A percentile compares a stretch with the other conserved stretches of the same genome.
phyloP scores from a whole-genome alignment of 257 asterid genomes.

The Leonotis leonurus region DNA sequence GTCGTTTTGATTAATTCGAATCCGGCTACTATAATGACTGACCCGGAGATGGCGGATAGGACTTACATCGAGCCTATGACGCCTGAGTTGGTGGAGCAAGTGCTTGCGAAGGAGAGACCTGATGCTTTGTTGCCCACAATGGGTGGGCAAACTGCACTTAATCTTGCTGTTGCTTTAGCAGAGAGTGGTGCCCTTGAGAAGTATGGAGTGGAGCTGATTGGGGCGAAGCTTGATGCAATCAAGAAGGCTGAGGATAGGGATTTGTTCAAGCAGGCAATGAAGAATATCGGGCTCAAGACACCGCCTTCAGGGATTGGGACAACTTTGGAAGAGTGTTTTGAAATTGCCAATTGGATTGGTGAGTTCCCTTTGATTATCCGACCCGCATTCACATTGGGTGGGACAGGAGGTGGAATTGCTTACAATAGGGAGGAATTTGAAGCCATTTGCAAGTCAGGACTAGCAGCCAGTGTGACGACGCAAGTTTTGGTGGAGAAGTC shows the following conservation, averaged over 20 bases:
- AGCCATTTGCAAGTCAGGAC: conserved; percentile 87
- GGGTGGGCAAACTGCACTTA: conserved; percentile 99
- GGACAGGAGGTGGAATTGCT: conserved; percentile 98
- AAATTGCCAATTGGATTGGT: conserved; percentile 72
- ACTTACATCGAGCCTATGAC: conserved; percentile 99
- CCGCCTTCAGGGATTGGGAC: conserved; percentile 97
- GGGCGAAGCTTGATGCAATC: conserved; percentile 91
- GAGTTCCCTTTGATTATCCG: conserved; percentile 92
- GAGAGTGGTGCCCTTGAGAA: conserved; percentile 92
- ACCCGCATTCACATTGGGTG: conserved; percentile 94
- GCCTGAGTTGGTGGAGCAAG: conserved; percentile 91
- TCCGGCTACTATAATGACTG: conserved; percentile 98
- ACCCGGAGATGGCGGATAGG: conserved; percentile 83
- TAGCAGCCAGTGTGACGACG: conserved; percentile 88
- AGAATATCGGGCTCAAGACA: conserved; percentile 79
- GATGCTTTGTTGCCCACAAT: conserved; percentile 91
- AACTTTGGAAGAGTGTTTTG: conserved; percentile 77
- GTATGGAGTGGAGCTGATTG: conserved; percentile 93
- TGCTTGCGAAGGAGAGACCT: conserved; percentile 89
- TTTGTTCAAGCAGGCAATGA: conserved; percentile 89
- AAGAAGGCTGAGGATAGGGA: conserved; percentile 98
- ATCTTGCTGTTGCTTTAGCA: conserved; percentile 86
- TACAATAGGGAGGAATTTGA: conserved; percentile 92
- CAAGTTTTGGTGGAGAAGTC: conserved; percentile 97
- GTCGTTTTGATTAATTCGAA: conserved; percentile 86